Conservation (phyloP, 495 filamentous ascomycete genomes). For the Penicillium antarcticum region DNA sequence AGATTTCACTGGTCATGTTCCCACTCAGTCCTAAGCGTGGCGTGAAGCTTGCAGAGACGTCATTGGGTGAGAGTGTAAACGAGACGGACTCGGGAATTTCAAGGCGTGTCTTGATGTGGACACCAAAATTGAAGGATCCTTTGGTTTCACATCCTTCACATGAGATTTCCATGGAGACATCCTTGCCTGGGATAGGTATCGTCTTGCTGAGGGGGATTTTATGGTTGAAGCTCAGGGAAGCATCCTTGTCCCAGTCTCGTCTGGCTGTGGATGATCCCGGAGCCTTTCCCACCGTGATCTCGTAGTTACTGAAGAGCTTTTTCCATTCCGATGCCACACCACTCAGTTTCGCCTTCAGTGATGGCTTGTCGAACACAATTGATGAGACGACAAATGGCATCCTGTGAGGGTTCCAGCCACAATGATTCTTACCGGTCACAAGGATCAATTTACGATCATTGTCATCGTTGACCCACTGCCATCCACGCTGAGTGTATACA, state of each 20-base stretch:
- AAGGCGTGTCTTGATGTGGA: slow-evolving; percentile 25
- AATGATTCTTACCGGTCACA: slow-evolving; percentile 35
- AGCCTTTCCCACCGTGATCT: slow-evolving; percentile 27
- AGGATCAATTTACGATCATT: slow-evolving; percentile 34
- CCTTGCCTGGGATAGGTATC: slow-evolving; percentile 1
- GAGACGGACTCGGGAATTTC: slow-evolving; percentile 22
- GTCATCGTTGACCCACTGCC: slow-evolving; percentile 39
- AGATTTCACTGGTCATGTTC: slow-evolving; percentile 19
- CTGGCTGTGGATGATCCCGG: neutral
- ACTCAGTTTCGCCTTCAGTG: slow-evolving; percentile 23
- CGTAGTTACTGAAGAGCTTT: slow-evolving; percentile 25
- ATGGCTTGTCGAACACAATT: slow-evolving; percentile 27
- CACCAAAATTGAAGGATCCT: slow-evolving; percentile 32
- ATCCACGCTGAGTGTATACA: slow-evolving; percentile 24
- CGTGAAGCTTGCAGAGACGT: slow-evolving; percentile 23
- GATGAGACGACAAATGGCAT: slow-evolving; percentile 30
- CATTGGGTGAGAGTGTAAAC: slow-evolving; percentile 24
- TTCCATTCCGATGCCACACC: slow-evolving; percentile 29
- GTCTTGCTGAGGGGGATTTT: slow-evolving; percentile 15
- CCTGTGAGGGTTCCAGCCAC: slow-evolving; percentile 30
- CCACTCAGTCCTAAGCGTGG: slow-evolving; percentile 24
- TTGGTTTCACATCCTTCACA: slow-evolving; percentile 26
- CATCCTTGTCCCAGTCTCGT: slow-evolving; percentile 25
- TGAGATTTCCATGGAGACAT: slow-evolving; percentile 9
- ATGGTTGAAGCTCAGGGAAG: slow-evolving; percentile 27